These are phyloP conservation scores for Fragaria vesca DNA, from an alignment of 306 rosid species.

Conservation along the genomic window DNA sequence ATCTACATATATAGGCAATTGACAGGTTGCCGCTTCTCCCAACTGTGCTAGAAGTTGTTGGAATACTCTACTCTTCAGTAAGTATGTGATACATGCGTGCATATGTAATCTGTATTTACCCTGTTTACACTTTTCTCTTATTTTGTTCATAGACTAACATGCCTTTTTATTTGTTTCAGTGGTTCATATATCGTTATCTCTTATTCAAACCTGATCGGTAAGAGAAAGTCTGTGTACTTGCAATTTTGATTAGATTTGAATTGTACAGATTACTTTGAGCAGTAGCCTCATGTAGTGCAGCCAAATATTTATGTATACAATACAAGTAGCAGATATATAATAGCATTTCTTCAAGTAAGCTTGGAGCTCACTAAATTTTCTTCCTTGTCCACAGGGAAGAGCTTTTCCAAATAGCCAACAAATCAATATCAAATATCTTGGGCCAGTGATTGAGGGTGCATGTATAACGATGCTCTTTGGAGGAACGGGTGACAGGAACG, in stretches of 20 bases:
- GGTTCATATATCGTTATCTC: constrained; percentile 93
- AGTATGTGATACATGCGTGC: constrained; percentile 30
- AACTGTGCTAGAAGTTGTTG: constrained; percentile 61
- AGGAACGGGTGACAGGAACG: not conserved
- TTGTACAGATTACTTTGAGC: not conserved
- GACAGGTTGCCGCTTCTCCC: constrained; percentile 80
- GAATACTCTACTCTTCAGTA: constrained; percentile 70
- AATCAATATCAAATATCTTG: constrained; percentile 54
- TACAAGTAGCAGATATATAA: constrained; percentile 3
- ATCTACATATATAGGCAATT: constrained; percentile 47
- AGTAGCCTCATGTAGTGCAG: not conserved
- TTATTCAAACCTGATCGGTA: constrained; percentile 90
- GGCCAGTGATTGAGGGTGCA: constrained; percentile 44
- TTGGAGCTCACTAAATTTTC: constrained; percentile 16
- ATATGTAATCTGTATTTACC: not conserved
- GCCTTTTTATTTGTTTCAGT: constrained; percentile 56
- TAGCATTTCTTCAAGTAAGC: not conserved
- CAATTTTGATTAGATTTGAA: not conserved
- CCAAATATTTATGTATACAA: not conserved
- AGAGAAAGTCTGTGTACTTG: constrained; percentile 18
- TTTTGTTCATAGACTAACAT: constrained; percentile 22
- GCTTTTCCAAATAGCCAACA: constrained; percentile 58
- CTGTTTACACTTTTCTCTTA: not conserved
- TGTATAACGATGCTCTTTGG: not conserved
- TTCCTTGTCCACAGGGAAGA: constrained; percentile 57